Percentiles rank a stretch among this genome's conserved stretches.
Conservation (phyloP, 2,329 filamentous ascomycete genomes). For the Fusarium dimerum region DNA sequence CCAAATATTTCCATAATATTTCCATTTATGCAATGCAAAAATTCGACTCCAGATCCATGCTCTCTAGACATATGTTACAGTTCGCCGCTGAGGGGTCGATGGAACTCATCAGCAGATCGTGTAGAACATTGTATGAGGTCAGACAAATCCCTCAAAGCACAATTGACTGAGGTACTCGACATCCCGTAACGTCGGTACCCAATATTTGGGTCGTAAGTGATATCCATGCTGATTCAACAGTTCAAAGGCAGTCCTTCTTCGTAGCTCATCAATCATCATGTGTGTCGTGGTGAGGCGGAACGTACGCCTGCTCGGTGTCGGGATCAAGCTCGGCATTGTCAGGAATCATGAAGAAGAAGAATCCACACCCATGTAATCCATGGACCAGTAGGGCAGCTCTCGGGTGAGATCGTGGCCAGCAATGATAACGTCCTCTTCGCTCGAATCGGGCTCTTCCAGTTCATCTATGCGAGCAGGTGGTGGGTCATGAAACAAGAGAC, state of each 20-base stretch:
- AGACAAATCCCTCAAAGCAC: neutral
- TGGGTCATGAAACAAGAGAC: slow-evolving; percentile 51
- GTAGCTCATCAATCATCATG: slow-evolving; percentile 30
- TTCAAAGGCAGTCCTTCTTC: slow-evolving; percentile 10
- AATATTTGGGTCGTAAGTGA: neutral
- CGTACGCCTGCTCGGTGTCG: neutral
- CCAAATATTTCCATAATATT: slow-evolving; percentile 17
- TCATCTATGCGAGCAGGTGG: slow-evolving; percentile 54
- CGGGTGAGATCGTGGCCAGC: slow-evolving; percentile 45
- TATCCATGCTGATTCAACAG: neutral
- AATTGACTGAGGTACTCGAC: neutral
- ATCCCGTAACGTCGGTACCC: neutral
- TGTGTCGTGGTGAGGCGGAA: slow-evolving; percentile 13
- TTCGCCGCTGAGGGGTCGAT: too few species aligned
- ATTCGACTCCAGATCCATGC: slow-evolving; percentile 24
- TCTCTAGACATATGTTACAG: neutral
- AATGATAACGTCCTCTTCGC: slow-evolving; percentile 43
- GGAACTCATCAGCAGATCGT: slow-evolving; percentile 1
- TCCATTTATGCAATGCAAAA: slow-evolving; percentile 27
- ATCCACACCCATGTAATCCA: slow-evolving; percentile 54
- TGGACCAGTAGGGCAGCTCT: slow-evolving; percentile 52
- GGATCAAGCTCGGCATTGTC: neutral
- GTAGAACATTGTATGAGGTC: neutral
- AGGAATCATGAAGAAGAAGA: slow-evolving; percentile 10
- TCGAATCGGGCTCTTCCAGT: slow-evolving; percentile 53